Percentiles rank a stretch among this genome's conserved stretches.
Conservation (phyloP, 2,329 filamentous ascomycete genomes). For the Domatiomyces globalis region DNA sequence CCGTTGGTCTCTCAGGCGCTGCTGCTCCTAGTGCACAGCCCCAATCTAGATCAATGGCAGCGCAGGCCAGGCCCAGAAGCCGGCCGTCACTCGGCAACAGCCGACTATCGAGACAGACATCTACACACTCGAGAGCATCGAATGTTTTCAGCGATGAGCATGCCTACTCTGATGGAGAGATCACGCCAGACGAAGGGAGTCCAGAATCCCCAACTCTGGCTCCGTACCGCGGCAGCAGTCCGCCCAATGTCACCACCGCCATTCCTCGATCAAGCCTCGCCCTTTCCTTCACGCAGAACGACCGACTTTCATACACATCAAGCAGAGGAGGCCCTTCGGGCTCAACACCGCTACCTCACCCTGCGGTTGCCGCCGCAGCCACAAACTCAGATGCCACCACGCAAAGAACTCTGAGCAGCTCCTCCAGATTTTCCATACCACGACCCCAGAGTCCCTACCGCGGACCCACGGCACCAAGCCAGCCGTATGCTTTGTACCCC, state of each 20-base stretch:
- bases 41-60: slow-evolving; percentile 8
- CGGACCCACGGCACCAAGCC: slow-evolving; percentile 59
- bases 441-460: slow-evolving; percentile 50
- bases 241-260: neutral
- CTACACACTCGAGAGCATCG: slow-evolving; percentile 21
- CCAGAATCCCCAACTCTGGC: slow-evolving; percentile 13
- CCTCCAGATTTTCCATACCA: slow-evolving; percentile 32
- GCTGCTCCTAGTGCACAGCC: neutral
- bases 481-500: slow-evolving; percentile 73
- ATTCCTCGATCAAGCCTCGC: neutral
- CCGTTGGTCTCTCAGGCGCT: neutral
- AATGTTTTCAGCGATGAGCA: slow-evolving; percentile 38
- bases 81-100: slow-evolving; percentile 6
- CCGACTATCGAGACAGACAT: slow-evolving; percentile 7
- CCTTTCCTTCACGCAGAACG: slow-evolving; percentile 12
- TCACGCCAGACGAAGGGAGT: neutral
- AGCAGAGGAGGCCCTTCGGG: slow-evolving; percentile 20
- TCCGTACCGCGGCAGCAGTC: slow-evolving; percentile 1
- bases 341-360: slow-evolving; percentile 4
- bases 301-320: slow-evolving; percentile 9
- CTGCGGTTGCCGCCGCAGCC: slow-evolving; percentile 1
- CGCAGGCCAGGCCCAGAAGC: slow-evolving; percentile 9
- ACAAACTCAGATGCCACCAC: slow-evolving; percentile 21
- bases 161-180: slow-evolving; percentile 16
- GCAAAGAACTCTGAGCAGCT: slow-evolving; percentile 30